phyloP scores from a whole-genome alignment of 2,329 filamentous ascomycete species.

The Nemania sp. region DNA sequence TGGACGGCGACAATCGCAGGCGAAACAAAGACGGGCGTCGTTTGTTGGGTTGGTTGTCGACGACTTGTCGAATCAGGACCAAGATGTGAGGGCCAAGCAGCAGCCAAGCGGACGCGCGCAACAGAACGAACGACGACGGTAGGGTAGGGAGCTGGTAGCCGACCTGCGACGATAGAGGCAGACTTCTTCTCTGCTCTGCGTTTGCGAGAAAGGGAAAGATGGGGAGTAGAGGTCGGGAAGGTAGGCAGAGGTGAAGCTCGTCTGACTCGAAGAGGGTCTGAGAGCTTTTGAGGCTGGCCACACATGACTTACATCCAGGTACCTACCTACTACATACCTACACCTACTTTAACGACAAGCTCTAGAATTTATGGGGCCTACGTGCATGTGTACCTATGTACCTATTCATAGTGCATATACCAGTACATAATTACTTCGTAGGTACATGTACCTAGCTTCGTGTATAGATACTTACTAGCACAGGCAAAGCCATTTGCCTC shows the following conservation, averaged over 20 bases:
- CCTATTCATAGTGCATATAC: no score
- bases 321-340: no score
- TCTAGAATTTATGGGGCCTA: no score
- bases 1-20: background rate
- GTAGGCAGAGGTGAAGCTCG: background rate
- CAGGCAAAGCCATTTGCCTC: no score
- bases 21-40: background rate
- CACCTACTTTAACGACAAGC: no score
- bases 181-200: background rate
- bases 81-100: background rate
- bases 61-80: background rate
- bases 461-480: no score
- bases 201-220: background rate
- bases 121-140: background rate
- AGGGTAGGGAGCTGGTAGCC: no score
- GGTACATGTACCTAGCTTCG: no score
- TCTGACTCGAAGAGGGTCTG: conserved; percentile 2
- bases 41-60: background rate
- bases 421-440: no score
- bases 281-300: background rate
- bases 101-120: background rate
- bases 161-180: no score
- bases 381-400: no score
- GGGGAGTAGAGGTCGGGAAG: background rate
- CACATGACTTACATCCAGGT: no score